Conservation (phyloP, 140 eudicot species). For the Senecio squalidus region DNA sequence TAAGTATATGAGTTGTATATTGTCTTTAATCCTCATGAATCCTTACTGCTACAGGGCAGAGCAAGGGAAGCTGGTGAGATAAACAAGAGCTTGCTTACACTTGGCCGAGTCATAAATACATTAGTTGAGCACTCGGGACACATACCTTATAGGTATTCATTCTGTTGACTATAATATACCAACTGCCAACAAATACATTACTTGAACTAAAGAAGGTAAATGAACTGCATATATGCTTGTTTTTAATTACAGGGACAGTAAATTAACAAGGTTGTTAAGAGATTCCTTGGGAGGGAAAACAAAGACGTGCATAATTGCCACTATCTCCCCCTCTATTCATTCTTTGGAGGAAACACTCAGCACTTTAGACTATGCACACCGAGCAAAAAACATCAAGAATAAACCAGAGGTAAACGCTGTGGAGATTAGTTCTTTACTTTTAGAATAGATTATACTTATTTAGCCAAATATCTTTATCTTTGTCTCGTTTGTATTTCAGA, state of each 20-base stretch:
- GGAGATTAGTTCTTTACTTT: background rate
- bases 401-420: slow-evolving; percentile 75
- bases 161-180: background rate
- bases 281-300: slow-evolving; percentile 98
- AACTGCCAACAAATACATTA: background rate
- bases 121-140: slow-evolving; percentile 61
- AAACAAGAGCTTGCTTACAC: slow-evolving; percentile 74
- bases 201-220: background rate
- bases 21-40: background rate
- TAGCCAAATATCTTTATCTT: background rate
- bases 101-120: slow-evolving; percentile 29
- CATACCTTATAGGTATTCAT: background rate
- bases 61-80: slow-evolving; percentile 98
- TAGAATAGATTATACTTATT: background rate
- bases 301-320: slow-evolving; percentile 94
- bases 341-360: slow-evolving; percentile 95
- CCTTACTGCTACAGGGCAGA: slow-evolving; percentile 50
- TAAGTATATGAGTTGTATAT: background rate
- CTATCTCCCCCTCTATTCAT: slow-evolving; percentile 96
- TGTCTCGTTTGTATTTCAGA: slow-evolving; percentile 37
- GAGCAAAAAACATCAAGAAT: slow-evolving; percentile 82
- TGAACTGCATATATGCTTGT: background rate
- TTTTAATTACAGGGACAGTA: slow-evolving; percentile 64
- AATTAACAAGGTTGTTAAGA: slow-evolving; percentile 72
- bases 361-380: slow-evolving; percentile 91